A percentile compares a stretch with the other conserved stretches of the same genome.
phyloP scores from a whole-genome alignment of 2,329 filamentous ascomycete species.

The Aspergillus sp. region DNA sequence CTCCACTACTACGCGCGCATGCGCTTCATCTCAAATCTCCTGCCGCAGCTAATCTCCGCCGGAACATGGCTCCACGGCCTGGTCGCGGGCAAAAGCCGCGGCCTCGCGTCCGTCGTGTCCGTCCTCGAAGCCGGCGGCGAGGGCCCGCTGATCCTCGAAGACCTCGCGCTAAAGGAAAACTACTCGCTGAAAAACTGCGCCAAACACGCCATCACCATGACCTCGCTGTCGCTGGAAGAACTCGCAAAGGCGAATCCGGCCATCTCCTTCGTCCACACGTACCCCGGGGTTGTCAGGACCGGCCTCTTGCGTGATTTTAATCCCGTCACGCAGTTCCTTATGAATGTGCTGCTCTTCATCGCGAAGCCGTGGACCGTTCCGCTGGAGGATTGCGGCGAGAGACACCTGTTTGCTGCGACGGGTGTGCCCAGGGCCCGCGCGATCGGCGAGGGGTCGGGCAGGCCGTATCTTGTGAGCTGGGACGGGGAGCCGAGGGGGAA shows the following conservation, averaged over 20 bases:
- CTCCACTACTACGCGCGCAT: constrained; percentile 41
- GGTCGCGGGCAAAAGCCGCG: not conserved
- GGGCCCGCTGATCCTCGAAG: not conserved
- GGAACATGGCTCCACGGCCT: not conserved
- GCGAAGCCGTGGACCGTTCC: constrained; percentile 9
- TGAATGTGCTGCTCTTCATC: not conserved
- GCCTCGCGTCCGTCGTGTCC: constrained; percentile 4
- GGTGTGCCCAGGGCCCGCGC: constrained; percentile 22
- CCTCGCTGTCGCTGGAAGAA: not conserved
- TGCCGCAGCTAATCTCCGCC: constrained; percentile 27
- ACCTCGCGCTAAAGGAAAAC: not conserved
- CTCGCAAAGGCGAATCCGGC: not conserved
- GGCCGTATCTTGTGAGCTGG: not conserved
- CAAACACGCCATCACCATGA: constrained; percentile 13
- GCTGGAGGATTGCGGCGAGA: constrained; percentile 14
- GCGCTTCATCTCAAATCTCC: constrained; percentile 39
- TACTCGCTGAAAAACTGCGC: constrained; percentile 2
- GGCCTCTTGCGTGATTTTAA: not conserved
- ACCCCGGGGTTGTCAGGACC: constrained; percentile 7
- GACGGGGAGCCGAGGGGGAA: constrained; percentile 2
- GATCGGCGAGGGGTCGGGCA: not conserved
- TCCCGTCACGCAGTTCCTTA: not conserved
- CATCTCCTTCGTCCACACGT: constrained; percentile 1
- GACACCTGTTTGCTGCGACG: constrained; percentile 25
- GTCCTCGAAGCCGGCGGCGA: constrained; percentile 13